Base-by-base conservation (phyloP, 1,284 basidiomycete genomes). In the Melampsora americana region DNA sequence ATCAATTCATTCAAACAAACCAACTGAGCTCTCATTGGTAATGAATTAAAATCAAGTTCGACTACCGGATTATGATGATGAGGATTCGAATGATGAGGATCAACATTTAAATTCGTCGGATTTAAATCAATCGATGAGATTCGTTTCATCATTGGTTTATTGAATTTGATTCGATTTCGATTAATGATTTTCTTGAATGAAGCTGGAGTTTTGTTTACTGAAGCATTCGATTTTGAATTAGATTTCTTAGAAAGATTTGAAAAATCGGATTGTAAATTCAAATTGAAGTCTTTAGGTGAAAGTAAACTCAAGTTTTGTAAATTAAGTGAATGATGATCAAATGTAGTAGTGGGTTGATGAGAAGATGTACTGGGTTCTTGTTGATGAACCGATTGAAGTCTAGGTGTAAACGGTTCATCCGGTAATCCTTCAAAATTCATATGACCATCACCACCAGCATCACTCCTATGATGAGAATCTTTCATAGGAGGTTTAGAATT, bases 1-100 rank as follows among this genome's bases (percentile, higher is more conserved):
- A 73, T 73, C 32, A 73, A 53, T 23, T 73, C 71, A 42, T 73
- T 73, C 1, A 73, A 53, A 59, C 71, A 73, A 65, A 73, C 66
- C 50, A 73, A 44, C 39, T 73, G 71, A 53, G 71, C 71, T 56
- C 50, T 46, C 61, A 73, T 73, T 20, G 71, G 71, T 39, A 73
- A 56, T 42, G 71, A 65, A 56, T 73, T 73, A 44, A 73, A 73
- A 35, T 73, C 71, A 28, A 73, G 35, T 53, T 73, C 71, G 16
- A 73, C 48, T 5, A 60, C 61, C 20, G 71, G 71, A 32, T 53
- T 48, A 35, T 23, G n/a, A 30, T 44, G n/a, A 42, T 3, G 16
- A 32, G 35, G 2, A 35, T 23, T 5, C 26, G 35, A 23, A 28
- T 5, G 30, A 32, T 53, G 28, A 48, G 18, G 35, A 0, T 50